Conservation (phyloP, 1,284 basidiomycete genomes). For the Irpex sp. region DNA sequence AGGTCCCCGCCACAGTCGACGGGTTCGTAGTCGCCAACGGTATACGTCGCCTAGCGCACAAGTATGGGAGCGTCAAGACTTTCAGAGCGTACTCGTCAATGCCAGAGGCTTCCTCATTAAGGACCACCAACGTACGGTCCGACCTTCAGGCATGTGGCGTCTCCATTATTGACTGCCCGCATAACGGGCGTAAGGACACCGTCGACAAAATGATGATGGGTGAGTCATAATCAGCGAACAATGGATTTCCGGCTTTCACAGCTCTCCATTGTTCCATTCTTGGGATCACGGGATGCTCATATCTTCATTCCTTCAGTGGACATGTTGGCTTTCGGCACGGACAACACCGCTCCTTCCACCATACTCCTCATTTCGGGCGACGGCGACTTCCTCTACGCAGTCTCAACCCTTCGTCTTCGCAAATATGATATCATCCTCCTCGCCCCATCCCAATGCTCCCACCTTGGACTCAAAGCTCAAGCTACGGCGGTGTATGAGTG, state of each 20-base stretch:
- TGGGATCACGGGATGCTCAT: not conserved
- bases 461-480: constrained; percentile 44
- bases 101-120: constrained; percentile 28
- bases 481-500: constrained; percentile 51
- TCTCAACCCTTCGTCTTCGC: constrained; percentile 45
- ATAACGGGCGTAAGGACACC: constrained; percentile 38
- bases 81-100: constrained; percentile 51
- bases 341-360: constrained; percentile 45
- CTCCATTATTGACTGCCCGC: constrained; percentile 40
- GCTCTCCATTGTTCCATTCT: not conserved
- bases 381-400: constrained; percentile 54
- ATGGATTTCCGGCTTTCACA: not conserved
- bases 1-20: constrained; percentile 38
- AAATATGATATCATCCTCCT: constrained; percentile 42
- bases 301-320: constrained; percentile 37
- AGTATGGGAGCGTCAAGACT: constrained; percentile 24
- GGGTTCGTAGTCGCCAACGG: constrained; percentile 34
- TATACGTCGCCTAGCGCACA: constrained; percentile 23
- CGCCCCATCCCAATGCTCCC: constrained; percentile 16
- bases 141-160: constrained; percentile 38
- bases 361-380: constrained; percentile 55
- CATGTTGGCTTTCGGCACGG: constrained; percentile 54
- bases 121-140: constrained; percentile 40
- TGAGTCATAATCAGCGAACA: constrained; percentile 11
- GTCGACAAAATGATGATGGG: constrained; percentile 40